Evolutionary conservation across 1,284 basidiomycete genomes (phyloP).

Genomic region (Tylopilus sp.): DNA sequence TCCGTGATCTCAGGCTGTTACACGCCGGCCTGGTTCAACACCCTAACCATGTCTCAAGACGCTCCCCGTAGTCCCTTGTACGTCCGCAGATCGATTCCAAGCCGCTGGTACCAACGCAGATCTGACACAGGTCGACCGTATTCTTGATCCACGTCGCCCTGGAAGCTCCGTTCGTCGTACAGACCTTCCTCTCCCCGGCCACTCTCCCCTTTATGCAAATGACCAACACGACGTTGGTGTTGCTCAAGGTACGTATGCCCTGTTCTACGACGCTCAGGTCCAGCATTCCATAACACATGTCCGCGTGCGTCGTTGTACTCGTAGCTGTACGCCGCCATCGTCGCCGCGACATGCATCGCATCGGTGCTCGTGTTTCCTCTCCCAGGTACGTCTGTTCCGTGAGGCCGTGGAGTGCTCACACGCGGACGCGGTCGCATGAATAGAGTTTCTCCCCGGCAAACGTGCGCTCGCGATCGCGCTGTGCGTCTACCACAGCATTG

Average conservation of each 20-base stretch:
- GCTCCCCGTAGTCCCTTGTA: conserved; percentile 36
- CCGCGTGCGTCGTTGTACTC: no score
- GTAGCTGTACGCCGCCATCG: conserved; percentile 53
- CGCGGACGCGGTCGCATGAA: background rate
- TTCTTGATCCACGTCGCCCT: conserved; percentile 75
- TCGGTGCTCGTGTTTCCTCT: conserved; percentile 58
- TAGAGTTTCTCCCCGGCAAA: conserved; percentile 78
- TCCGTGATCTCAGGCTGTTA: background rate
- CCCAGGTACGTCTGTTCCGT: conserved; percentile 43
- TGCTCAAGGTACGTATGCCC: conserved; percentile 57
- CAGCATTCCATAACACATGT: background rate
- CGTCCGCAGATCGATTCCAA: conserved; percentile 7
- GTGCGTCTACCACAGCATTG: conserved; percentile 69
- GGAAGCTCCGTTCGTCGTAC: conserved; percentile 69
- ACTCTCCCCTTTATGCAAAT: conserved; percentile 69
- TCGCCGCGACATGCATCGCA: conserved; percentile 54
- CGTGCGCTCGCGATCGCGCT: conserved; percentile 72
- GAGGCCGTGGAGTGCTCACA: background rate
- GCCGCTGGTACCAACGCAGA: background rate
- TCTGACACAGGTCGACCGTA: conserved; percentile 45
- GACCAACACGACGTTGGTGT: conserved; percentile 71
- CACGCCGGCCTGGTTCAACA: no score
- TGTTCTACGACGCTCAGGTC: background rate
- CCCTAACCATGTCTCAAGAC: conserved; percentile 29
- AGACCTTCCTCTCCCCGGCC: conserved; percentile 62